Conservation (phyloP, 163 green algal species). For the Chlamydomonas reinhardtii region DNA sequence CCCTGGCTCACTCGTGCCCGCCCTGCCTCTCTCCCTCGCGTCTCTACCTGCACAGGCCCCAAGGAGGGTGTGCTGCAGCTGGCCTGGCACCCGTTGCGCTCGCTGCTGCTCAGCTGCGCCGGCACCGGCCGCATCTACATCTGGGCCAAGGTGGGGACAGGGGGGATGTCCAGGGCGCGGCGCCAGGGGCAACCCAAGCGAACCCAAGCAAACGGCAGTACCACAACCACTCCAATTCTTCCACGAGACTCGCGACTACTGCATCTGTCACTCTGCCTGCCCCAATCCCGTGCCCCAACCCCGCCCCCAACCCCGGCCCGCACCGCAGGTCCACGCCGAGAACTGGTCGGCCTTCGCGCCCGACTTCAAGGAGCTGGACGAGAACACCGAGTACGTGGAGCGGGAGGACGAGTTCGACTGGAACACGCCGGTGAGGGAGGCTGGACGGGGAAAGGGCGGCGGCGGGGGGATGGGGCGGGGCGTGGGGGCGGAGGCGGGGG, state of each 20-base stretch:
- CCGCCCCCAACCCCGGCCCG: neutral
- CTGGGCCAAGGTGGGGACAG: constrained; percentile 55
- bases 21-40: too few relatives aligned
- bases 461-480: neutral
- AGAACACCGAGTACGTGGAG: constrained; percentile 90
- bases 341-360: constrained; percentile 92
- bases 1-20: too few relatives aligned
- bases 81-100: constrained; percentile 79
- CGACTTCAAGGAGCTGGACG: constrained; percentile 88
- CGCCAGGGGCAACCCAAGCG: too few relatives aligned
- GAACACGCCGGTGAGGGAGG: constrained; percentile 59
- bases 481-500: neutral
- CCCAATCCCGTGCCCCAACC: neutral
- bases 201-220: too few relatives aligned
- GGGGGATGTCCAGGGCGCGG: too few relatives aligned
- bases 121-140: constrained; percentile 60
- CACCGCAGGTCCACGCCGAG: constrained; percentile 72
- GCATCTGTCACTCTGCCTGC: too few relatives aligned
- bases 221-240: too few relatives aligned
- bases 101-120: constrained; percentile 62
- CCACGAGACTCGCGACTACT: too few relatives aligned
- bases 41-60: constrained; percentile 55
- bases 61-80: constrained; percentile 69
- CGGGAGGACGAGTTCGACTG: constrained; percentile 90
- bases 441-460: neutral